These are phyloP conservation scores for Diospyros kaki DNA, from an alignment of 148 eudicot species.

Conservation along the genomic window DNA sequence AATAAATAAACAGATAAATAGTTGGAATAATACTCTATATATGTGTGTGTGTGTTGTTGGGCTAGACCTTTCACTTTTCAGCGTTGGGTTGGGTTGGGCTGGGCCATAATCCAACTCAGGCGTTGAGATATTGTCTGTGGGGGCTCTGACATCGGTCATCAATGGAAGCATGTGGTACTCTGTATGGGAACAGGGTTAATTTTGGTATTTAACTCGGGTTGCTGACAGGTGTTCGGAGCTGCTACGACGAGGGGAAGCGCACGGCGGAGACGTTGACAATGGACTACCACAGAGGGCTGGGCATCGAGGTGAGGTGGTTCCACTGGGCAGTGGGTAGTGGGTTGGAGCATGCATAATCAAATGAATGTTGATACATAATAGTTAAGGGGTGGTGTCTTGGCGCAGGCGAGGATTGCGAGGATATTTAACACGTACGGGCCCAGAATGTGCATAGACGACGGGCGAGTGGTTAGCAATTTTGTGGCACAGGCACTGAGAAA, in stretches of 20 bases:
- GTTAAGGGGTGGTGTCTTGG: too few species aligned
- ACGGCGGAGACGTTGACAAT: conserved; percentile 51
- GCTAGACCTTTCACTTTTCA: too few species aligned
- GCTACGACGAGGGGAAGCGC: conserved; percentile 66
- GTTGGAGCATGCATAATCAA: neutral
- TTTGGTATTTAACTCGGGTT: neutral
- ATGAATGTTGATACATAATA: too few species aligned
- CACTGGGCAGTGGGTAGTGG: neutral
- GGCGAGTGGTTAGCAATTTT: conserved; percentile 69
- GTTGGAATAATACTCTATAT: too few species aligned
- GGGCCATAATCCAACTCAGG: too few species aligned
- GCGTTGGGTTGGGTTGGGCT: too few species aligned
- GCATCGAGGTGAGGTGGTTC: conserved; percentile 31
- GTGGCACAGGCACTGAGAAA: conserved; percentile 88
- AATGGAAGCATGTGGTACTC: too few species aligned
- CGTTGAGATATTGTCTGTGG: too few species aligned
- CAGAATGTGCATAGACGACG: conserved; percentile 61
- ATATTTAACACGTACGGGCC: conserved; percentile 67
- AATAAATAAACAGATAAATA: too few species aligned
- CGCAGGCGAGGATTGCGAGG: conserved; percentile 55
- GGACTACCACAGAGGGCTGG: conserved; percentile 59
- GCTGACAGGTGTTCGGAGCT: conserved; percentile 51
- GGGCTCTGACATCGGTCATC: too few species aligned
- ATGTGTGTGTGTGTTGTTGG: too few species aligned
- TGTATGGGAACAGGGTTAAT: neutral